Conservation (phyloP, 208 protist species). For the Crithidia sp. region DNA sequence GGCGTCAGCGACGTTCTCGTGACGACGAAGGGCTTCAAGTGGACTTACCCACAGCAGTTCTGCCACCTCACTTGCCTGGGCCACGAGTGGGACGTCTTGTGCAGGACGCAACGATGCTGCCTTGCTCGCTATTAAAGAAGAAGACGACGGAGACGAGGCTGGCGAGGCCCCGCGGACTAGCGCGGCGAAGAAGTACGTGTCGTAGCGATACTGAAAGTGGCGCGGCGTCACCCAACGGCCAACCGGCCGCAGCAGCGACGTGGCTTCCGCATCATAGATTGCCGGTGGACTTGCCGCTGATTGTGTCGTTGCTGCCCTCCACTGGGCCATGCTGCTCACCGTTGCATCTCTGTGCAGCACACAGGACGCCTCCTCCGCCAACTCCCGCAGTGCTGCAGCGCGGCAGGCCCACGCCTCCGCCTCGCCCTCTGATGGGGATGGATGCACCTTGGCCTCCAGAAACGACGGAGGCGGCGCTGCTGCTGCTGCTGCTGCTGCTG, state of each 20-base stretch:
- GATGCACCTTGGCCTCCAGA: slow-evolving; percentile 11
- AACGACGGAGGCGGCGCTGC: not conserved
- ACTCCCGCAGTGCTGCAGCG: slow-evolving; percentile 55
- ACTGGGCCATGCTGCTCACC: slow-evolving; percentile 17
- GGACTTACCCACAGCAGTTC: slow-evolving; percentile 60
- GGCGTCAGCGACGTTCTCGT: slow-evolving; percentile 34
- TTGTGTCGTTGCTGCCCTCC: slow-evolving; percentile 3
- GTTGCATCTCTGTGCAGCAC: slow-evolving; percentile 36
- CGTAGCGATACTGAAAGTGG: slow-evolving; percentile 50
- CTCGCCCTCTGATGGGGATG: slow-evolving; percentile 5
- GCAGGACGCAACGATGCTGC: not conserved
- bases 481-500: not conserved
- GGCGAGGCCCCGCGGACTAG: slow-evolving; percentile 12
- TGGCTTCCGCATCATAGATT: slow-evolving; percentile 24
- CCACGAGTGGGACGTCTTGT: slow-evolving; percentile 37
- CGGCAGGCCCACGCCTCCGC: slow-evolving; percentile 33
- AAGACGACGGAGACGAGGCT: too few relatives aligned
- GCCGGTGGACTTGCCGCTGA: not conserved
- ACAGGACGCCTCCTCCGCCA: slow-evolving; percentile 53
- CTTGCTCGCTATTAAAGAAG: too few relatives aligned
- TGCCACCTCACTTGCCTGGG: slow-evolving; percentile 42
- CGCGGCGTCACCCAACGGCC: slow-evolving; percentile 63
- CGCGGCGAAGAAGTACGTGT: slow-evolving; percentile 58
- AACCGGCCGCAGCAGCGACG: slow-evolving; percentile 32
- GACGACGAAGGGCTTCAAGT: slow-evolving; percentile 43